Base-by-base conservation (phyloP, 768 basidiomycete species). In the Boletus rufocinnamomeus region DNA sequence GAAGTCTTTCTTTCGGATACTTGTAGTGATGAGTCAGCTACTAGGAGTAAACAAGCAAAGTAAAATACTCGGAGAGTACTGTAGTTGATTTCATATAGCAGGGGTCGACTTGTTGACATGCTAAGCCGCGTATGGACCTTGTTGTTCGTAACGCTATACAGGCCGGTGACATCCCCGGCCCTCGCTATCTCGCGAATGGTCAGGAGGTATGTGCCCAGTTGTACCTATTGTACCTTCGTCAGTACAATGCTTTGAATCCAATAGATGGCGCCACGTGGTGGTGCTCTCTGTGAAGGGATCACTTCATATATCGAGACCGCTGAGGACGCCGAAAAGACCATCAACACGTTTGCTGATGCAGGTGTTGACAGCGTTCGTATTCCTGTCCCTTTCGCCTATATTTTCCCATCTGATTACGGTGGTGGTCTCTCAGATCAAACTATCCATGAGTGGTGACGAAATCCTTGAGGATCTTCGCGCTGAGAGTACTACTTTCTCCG, bases 381-480 rank as follows among this genome's bases (percentile, higher is more conserved):
- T 32, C 17, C 32, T 30, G 2, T 32, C 17, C 16, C 8, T 44
- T 40, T 51, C 5, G 2, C 27, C 6, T 28, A 1, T 3, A 6
- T n/a, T 43, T 34, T 10, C 2, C 16, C 32, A 4, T 54, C 45
- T 52, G 27, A 63, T 25, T 28, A 9, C 25, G 14, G 54, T 35
- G 13, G 38, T 30, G 21, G 3, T 28, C 13, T n/a, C 7, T 25
- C 28, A 76, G 67, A 48, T 75, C 62, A 76, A 76, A 46, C 52
- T 76, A 16, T 71, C 65, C 3, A 76, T 76, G 75, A 73, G 69
- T 13, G 75, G 75, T 0, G 75, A 76, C 13, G 74, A 76, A 50
- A 72, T 74, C 30, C 72, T 72, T 0, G 72, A 74, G 28, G 38
- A 63, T 21, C 68, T 76, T 43, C 72, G 74, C 2, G 73, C 75